phyloP scores from a whole-genome alignment of 306 rosid genomes.

The Benincasa hispida region DNA sequence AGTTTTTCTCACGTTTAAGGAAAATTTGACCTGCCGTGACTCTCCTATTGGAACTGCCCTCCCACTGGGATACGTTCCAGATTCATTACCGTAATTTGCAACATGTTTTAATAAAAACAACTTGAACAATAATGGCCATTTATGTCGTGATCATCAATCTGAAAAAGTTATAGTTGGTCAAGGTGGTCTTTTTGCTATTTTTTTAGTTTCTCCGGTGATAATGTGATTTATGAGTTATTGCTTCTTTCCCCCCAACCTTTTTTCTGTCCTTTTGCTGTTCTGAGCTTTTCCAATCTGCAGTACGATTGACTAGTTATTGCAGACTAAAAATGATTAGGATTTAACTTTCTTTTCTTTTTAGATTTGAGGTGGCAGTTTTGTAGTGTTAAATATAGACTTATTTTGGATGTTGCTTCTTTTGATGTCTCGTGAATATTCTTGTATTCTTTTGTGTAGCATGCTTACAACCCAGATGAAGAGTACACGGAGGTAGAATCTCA shows the following conservation, averaged over 20 bases:
- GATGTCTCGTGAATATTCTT: conserved; percentile 8
- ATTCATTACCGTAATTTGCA: not conserved
- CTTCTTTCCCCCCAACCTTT: not conserved
- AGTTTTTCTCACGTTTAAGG: not conserved
- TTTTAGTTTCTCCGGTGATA: not conserved
- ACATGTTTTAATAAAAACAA: not conserved
- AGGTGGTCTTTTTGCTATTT: not conserved
- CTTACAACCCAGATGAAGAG: conserved; percentile 91
- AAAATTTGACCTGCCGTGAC: not conserved
- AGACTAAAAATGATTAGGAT: not conserved
- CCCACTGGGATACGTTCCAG: not conserved
- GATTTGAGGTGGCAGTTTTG: not conserved
- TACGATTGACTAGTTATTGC: not conserved
- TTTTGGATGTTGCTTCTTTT: not conserved
- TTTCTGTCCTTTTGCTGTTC: not conserved
- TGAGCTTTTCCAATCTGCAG: not conserved
- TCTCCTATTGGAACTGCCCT: not conserved
- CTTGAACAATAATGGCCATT: not conserved
- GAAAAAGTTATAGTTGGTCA: not conserved
- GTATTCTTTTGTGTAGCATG: conserved; percentile 41
- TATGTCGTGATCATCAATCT: not conserved
- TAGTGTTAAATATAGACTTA: not conserved
- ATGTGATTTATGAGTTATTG: not conserved
- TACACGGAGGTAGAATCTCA: conserved; percentile 74
- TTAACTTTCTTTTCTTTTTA: not conserved